Conservation (phyloP, 2,329 filamentous ascomycete genomes). For the Botrytis pseudocinerea region DNA sequence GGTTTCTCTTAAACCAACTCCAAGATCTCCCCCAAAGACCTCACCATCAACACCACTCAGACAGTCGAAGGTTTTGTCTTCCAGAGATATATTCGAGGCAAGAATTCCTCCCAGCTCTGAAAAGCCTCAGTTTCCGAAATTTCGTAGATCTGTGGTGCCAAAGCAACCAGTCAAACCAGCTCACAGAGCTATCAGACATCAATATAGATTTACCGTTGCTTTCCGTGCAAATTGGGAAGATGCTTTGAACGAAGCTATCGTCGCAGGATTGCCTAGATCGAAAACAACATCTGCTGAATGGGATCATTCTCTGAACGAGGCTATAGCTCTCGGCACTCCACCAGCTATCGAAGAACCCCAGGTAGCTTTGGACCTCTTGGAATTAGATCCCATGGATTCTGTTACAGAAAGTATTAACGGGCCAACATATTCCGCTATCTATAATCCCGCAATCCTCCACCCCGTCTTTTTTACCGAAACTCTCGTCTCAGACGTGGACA, state of each 20-base stretch:
- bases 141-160: slow-evolving; percentile 14
- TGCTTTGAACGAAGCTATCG: slow-evolving; percentile 35
- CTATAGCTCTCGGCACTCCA: slow-evolving; percentile 24
- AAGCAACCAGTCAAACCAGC: slow-evolving; percentile 13
- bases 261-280: slow-evolving; percentile 25
- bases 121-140: slow-evolving; percentile 22
- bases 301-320: slow-evolving; percentile 29
- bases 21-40: neutral
- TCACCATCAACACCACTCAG: slow-evolving; percentile 25
- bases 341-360: slow-evolving; percentile 23
- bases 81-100: slow-evolving; percentile 34
- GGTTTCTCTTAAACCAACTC: neutral
- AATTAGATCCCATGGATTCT: neutral
- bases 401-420: neutral
- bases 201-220: slow-evolving; percentile 26
- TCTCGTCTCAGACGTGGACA: slow-evolving; percentile 19
- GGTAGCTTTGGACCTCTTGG: no score
- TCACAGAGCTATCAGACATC: slow-evolving; percentile 28
- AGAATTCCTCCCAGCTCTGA: slow-evolving; percentile 16
- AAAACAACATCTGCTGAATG: slow-evolving; percentile 26
- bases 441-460: slow-evolving; percentile 28
- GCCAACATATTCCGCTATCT: slow-evolving; percentile 9
- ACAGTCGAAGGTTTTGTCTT: slow-evolving; percentile 36
- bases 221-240: slow-evolving; percentile 33
- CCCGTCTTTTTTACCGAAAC: slow-evolving; percentile 30